Evolutionary conservation across 768 basidiomycete genomes (phyloP), one percentile per base, ranked within the genome.

Genomic region (Tylopilus sp.): DNA sequence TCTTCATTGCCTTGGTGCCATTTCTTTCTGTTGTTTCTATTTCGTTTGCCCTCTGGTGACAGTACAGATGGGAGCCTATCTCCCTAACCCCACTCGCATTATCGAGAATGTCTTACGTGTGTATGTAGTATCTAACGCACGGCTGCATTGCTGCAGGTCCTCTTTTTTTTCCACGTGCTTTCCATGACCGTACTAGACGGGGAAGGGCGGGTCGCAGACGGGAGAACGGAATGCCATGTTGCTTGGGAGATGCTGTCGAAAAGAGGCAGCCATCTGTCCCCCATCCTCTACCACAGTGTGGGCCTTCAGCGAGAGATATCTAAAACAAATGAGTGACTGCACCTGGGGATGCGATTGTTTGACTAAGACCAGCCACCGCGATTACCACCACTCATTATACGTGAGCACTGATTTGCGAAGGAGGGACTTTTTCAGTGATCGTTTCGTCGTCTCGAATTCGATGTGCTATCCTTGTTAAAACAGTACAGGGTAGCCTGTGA

Each of bases 91-190:
- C 47, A 31, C 31, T 31, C 31, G 13, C 31, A 31, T 2, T 39
- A 50, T 52, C 33, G 48, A 48, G 54, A 55, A 57, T 21, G 44
- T 36, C 50, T 44, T 46, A 55, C 36, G 39, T 53, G 51, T 62
- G 53, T 63, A 55, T 62, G 61, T 62, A 61, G 57, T 44, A 53
- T 57, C 47, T 58, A 53, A 55, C 51, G 26, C 53, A 51, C 38
- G 31, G 47, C 51, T 35, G 31, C 59, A 51, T 54, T 21, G 31
- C 31, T 49, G 36, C 43, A 44, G 44, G 40, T 47, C 53, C 15
- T 51, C 50, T 47, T 30, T 44, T 36, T 47, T 30, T 44, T 36
- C 41, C 57, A 51, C 41, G 56, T 61, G 55, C 43, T 36, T 44
- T 45, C 9, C 21, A 23, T 47, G 50, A 52, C 20, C 54, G 45